Base-by-base conservation (phyloP, 805 yeast genomes). In the Pichia heedii region DNA sequence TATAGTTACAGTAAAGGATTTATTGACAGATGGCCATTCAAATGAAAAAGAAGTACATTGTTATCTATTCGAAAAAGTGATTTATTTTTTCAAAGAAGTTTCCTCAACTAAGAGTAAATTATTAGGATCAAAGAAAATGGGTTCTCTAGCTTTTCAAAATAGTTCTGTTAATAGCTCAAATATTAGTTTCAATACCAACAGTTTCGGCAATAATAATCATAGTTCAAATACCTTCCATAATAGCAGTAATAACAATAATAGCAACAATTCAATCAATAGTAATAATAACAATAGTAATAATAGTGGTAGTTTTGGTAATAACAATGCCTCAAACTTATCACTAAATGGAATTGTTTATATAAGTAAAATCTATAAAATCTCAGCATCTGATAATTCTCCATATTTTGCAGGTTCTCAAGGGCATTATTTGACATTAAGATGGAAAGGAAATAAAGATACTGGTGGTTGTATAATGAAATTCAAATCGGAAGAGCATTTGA, bases 31-130 rank as follows among this genome's bases (percentile, higher is more conserved):
- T 45, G 74, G 74, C 30, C 71, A 72, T 32, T 82, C 80, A 29
- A 72, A 73, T 42, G 97, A 90, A 58, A 78, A 83, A 43, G 97
- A 89, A 54, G 90, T 87, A 60, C 83, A 83, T 56, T 88, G 94
- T 19, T 93, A 87, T 55, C 69, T 93, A 19, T 90, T 93, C 61
- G 97, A 93, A 46, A 63, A 60, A 44, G 74, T 75, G 20, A 71
- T 76, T 4, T 75, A 73, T 50, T 73, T 76, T 46, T 84, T 85
- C 63, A 79, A 79, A 54, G 88, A 81, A 55, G 65, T 51, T n/a
- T 51, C 55, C 20, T 69, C 69, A 40, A 16, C 34, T 18, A 71
- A 73, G 49, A 78, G 75, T 56, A 67, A 76, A 38, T 57, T 78
- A 33, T 60, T 75, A 18, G 50, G 51, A 12, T 65, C 72, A 39